Evolutionary conservation across 306 rosid genomes (phyloP).

Genomic region (Quercus ilex): DNA sequence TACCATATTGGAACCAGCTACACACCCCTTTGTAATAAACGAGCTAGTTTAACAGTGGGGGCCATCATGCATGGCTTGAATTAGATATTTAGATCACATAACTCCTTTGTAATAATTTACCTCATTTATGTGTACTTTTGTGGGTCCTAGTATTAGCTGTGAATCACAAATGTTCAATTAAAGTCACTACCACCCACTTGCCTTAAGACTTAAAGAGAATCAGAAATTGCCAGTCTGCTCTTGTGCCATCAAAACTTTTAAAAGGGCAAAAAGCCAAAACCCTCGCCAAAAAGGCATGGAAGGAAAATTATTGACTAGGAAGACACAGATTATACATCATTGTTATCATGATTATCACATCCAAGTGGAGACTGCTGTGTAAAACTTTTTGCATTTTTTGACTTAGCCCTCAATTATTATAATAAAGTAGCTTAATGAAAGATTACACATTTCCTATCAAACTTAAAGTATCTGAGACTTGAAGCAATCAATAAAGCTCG

Average conservation of each 20-base stretch:
- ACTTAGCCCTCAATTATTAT: not conserved
- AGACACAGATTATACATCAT: not conserved
- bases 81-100: not conserved
- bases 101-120: not conserved
- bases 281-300: not conserved
- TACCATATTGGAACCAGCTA: not conserved
- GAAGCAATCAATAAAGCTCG: not conserved
- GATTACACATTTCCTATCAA: not conserved
- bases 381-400: not conserved
- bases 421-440: not conserved
- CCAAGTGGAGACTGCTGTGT: not conserved
- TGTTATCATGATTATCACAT: not conserved
- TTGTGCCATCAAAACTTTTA: not conserved
- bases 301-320: not conserved
- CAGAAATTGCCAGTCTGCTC: not conserved
- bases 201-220: not conserved
- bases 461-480: not conserved
- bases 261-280: not conserved
- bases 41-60: not conserved
- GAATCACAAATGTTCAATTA: conserved; percentile 9
- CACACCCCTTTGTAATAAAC: not conserved
- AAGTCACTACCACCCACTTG: conserved; percentile 15
- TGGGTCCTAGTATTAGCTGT: conserved; percentile 28
- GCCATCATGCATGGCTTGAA: not conserved
- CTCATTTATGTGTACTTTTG: conserved; percentile 6